phyloP scores from a whole-genome alignment of 352 stramenopile species.

The Globisporangium abappressorium region DNA sequence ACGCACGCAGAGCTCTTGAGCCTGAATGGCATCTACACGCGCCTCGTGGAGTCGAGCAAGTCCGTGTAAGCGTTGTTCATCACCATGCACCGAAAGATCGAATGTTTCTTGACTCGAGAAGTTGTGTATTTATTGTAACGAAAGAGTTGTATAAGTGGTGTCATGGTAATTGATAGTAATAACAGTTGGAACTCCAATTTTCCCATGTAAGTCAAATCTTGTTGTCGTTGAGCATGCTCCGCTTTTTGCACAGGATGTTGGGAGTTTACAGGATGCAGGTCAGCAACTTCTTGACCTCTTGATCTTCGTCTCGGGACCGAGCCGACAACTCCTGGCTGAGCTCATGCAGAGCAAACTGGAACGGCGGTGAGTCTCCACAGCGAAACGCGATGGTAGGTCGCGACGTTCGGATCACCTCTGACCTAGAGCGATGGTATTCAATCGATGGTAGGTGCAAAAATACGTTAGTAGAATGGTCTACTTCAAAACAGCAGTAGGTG shows the following conservation, averaged over 20 bases:
- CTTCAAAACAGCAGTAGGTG: neutral
- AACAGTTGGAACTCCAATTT: neutral
- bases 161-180: neutral
- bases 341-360: constrained; percentile 28
- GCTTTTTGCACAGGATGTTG: neutral
- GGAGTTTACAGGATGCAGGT: constrained; percentile 20
- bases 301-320: constrained; percentile 11
- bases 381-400: constrained; percentile 38
- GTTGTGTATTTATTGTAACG: neutral
- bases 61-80: neutral
- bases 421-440: constrained; percentile 23
- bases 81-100: neutral
- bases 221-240: neutral
- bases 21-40: constrained; percentile 22
- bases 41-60: constrained; percentile 14
- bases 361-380: constrained; percentile 19
- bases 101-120: neutral
- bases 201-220: neutral
- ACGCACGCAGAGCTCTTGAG: constrained; percentile 23
- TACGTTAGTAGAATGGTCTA: neutral
- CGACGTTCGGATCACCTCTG: constrained; percentile 50
- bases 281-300: constrained; percentile 19
- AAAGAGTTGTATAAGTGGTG: neutral
- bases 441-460: neutral
- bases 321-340: constrained; percentile 23